phyloP scores from a whole-genome alignment of 2,329 filamentous ascomycete genomes.

The Metarhizium anisopliae region DNA sequence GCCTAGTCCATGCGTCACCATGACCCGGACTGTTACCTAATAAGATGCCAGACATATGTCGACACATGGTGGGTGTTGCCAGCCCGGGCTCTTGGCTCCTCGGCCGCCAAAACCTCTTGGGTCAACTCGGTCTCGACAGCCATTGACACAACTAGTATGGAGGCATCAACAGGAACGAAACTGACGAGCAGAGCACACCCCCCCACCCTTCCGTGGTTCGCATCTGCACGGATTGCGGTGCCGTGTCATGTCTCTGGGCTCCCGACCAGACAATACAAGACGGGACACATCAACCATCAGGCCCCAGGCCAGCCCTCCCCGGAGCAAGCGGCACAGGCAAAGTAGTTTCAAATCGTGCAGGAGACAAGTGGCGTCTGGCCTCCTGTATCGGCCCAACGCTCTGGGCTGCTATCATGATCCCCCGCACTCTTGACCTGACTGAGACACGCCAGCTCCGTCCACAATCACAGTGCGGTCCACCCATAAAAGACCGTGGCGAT shows the following conservation, averaged over 20 bases:
- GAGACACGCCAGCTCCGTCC: neutral
- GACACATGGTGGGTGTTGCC: neutral
- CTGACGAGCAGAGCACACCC: neutral
- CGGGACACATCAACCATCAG: neutral
- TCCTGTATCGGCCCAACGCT: constrained; percentile 6
- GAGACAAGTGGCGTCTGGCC: neutral
- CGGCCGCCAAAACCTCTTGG: no score
- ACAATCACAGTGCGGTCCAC: neutral
- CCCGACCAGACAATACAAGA: neutral
- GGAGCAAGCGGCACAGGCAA: no score
- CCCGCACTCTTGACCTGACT: constrained; percentile 4
- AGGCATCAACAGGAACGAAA: no score
- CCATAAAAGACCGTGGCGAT: constrained; percentile 1
- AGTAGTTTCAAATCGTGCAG: neutral
- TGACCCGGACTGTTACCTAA: neutral
- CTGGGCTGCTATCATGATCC: neutral
- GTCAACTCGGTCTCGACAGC: no score
- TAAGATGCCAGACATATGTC: neutral
- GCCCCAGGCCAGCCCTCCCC: no score
- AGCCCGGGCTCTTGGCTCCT: neutral
- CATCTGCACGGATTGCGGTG: neutral
- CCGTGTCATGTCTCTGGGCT: neutral
- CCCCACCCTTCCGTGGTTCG: neutral
- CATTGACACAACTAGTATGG: no score
- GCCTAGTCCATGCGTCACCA: neutral